Evolutionary conservation across 345 rosid genomes (phyloP), one percentile per base, ranked within the genome.

Genomic region (Camelina laxa): DNA sequence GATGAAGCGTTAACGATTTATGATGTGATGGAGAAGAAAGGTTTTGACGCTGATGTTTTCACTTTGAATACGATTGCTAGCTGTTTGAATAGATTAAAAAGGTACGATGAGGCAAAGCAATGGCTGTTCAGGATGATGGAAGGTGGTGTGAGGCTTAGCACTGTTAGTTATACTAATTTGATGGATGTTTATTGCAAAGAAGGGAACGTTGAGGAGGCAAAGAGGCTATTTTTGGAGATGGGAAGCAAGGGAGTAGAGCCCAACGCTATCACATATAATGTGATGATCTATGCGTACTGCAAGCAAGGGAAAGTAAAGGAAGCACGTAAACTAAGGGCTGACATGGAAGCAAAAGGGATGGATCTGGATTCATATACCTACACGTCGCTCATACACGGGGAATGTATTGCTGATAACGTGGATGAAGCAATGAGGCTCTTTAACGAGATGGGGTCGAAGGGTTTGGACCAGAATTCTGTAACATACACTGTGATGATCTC

Each of bases 101-200:
- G 75, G 75, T 82, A 58, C 0, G 91, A 83, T 33, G 97, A 93
- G 75, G 98, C 93, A 33, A 89, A 89, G 84, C 72, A 53, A 50
- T 81, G 87, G 84, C 67, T 93, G 51, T 82, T 84, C 61, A 71
- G 68, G 59, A 86, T 91, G 91, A 70, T 76, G 39, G 96, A 88
- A 35, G 78, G 60, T 48, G 87, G 85, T 36, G 45, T 83, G 61
- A 70, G 50, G 47, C 85, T 83, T 61, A 91, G 85, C 80, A 81
- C 67, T 4, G 90, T 89, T 60, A 88, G 82, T 76, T 82, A 76
- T 67, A 86, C 95, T 42, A 91, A 85, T 62, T 72, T 94, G 82
- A 87, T 93, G 17, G 82, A 83, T 80, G 87, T 94, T 72, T 84
- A 81, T 75, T 86, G 93, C 83, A 91, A 87, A 75, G 92, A 94